Evolutionary conservation across 2,329 filamentous ascomycete genomes (phyloP).

Genomic region (Colletotrichum tofieldiae): DNA sequence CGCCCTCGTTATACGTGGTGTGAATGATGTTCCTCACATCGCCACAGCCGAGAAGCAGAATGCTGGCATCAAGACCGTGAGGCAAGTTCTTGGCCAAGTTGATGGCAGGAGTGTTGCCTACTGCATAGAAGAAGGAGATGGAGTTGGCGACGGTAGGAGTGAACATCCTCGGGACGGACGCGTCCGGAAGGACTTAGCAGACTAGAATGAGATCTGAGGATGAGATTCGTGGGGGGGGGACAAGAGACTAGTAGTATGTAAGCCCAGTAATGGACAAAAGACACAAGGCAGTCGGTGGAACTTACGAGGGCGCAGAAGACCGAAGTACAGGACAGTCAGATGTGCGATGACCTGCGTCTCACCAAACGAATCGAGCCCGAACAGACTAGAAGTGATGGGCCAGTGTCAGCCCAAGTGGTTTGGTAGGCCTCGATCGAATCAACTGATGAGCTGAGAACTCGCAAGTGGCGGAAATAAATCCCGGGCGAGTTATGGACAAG

Average conservation of each 20-base stretch:
- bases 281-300: not conserved
- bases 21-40: slow-evolving; percentile 72
- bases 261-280: not conserved
- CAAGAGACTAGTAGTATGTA: not conserved
- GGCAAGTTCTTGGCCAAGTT: slow-evolving; percentile 64
- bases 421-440: too few relatives aligned
- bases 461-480: not conserved
- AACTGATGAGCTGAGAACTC: not conserved
- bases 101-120: slow-evolving; percentile 70
- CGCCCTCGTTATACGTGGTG: slow-evolving; percentile 62
- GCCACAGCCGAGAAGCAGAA: slow-evolving; percentile 70
- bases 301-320: not conserved
- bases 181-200: not conserved
- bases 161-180: slow-evolving; percentile 51
- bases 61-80: slow-evolving; percentile 62
- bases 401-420: not conserved
- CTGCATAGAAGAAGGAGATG: slow-evolving; percentile 59
- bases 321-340: not conserved
- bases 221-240: not conserved
- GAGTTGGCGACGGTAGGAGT: slow-evolving; percentile 54
- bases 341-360: too few relatives aligned
- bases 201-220: not conserved
- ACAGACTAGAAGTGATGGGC: too few relatives aligned
- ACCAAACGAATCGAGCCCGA: not conserved
- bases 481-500: not conserved